A percentile compares a stretch with the other conserved stretches of the same genome.
Conservation (phyloP, 2,329 filamentous ascomycete species). For the Venturiaceae sp. region DNA sequence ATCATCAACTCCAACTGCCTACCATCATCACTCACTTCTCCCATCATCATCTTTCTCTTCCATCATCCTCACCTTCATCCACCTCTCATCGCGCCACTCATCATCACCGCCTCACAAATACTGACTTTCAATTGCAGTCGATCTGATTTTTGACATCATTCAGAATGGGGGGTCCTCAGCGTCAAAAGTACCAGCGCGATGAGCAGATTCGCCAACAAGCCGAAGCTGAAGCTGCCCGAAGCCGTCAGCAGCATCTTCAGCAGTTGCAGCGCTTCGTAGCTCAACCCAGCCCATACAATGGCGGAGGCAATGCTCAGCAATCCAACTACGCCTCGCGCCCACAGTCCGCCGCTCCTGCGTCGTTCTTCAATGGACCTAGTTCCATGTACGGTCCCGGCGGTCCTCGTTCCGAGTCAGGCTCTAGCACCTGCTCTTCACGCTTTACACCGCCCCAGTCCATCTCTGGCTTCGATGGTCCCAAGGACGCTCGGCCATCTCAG, state of each 20-base stretch:
- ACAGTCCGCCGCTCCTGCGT: too few species aligned
- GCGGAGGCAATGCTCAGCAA: too few species aligned
- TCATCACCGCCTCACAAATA: not conserved
- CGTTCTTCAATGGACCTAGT: too few species aligned
- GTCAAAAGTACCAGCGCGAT: not conserved
- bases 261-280: too few species aligned
- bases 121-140: not conserved
- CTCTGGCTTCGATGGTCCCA: conserved; percentile 1
- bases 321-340: not conserved
- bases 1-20: too few species aligned
- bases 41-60: too few species aligned
- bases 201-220: not conserved
- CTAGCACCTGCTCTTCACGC: not conserved
- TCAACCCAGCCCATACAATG: too few species aligned
- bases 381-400: not conserved
- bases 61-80: not conserved
- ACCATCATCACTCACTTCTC: not conserved
- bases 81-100: not conserved
- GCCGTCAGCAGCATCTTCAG: too few species aligned
- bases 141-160: not conserved
- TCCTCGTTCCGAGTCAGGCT: not conserved
- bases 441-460: too few species aligned
- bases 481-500: not conserved
- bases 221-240: not conserved
- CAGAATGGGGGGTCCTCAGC: not conserved